phyloP scores from a whole-genome alignment of 306 rosid species.

The Citrullus colocynthis region DNA sequence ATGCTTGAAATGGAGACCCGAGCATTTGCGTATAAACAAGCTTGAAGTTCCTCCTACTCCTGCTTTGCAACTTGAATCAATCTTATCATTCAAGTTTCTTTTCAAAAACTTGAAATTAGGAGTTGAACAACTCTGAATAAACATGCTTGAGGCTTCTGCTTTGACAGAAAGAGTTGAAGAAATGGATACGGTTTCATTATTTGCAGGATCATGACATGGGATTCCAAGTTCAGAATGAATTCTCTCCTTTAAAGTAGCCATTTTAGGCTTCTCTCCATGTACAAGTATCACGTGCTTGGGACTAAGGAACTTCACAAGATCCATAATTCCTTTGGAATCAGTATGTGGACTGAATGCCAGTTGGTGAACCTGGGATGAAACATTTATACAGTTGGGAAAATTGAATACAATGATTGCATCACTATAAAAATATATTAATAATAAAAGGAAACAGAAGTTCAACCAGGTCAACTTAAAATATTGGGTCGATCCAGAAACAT shows the following conservation, averaged over 20 bases:
- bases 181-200: constrained; percentile 45
- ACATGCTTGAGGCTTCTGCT: constrained; percentile 43
- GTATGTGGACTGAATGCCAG: constrained; percentile 92
- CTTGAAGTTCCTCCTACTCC: constrained; percentile 32
- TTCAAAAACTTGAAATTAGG: constrained; percentile 64
- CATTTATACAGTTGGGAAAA: background rate
- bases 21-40: constrained; percentile 35
- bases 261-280: constrained; percentile 87
- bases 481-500: background rate
- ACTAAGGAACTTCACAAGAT: constrained; percentile 74
- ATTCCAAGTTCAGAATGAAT: constrained; percentile 77
- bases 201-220: constrained; percentile 63
- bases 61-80: constrained; percentile 18
- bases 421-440: background rate
- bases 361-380: constrained; percentile 67
- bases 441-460: background rate
- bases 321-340: constrained; percentile 94
- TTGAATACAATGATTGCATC: background rate
- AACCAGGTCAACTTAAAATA: background rate
- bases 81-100: constrained; percentile 13
- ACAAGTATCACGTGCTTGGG: constrained; percentile 85
- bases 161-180: constrained; percentile 43
- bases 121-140: constrained; percentile 34
- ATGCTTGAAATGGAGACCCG: constrained; percentile 53
- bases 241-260: constrained; percentile 57